Conservation (phyloP, 129 eudicot species). For the Ambrosia artemisiifolia region DNA sequence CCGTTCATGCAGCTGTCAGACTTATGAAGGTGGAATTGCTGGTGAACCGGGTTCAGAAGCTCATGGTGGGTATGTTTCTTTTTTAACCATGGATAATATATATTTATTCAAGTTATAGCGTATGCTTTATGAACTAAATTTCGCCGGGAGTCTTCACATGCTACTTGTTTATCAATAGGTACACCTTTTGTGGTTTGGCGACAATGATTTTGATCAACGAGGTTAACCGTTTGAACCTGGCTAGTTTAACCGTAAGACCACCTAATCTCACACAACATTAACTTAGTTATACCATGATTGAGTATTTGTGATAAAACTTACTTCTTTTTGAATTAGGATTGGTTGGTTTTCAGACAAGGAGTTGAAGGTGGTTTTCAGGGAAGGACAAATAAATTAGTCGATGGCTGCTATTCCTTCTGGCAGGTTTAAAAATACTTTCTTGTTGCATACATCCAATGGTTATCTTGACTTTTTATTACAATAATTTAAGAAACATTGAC, state of each 20-base stretch:
- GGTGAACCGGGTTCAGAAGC: constrained; percentile 99
- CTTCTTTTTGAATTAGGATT: constrained; percentile 47
- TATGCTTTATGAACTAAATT: neutral
- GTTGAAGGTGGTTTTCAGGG: constrained; percentile 97
- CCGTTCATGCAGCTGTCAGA: constrained; percentile 68
- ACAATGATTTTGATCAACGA: constrained; percentile 85
- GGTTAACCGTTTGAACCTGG: constrained; percentile 79
- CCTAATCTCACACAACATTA: constrained; percentile 2
- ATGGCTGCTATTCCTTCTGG: constrained; percentile 99
- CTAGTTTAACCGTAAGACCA: constrained; percentile 69
- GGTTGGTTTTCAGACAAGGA: constrained; percentile 96
- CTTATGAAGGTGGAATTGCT: constrained; percentile 95
- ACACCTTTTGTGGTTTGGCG: constrained; percentile 96
- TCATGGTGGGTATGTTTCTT: constrained; percentile 92
- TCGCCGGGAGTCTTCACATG: neutral
- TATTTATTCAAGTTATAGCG: neutral
- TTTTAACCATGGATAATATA: neutral
- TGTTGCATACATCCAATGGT: neutral
- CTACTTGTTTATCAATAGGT: constrained; percentile 39
- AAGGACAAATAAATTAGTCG: constrained; percentile 92
- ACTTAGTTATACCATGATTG: neutral
- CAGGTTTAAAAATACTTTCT: constrained; percentile 51
- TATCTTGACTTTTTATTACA: neutral
- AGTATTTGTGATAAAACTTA: neutral
- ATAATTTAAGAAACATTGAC: constrained; percentile 21